These are phyloP conservation scores for Mallotus nudiflorus DNA, from an alignment of 345 rosid genomes.

Conservation along the genomic window DNA sequence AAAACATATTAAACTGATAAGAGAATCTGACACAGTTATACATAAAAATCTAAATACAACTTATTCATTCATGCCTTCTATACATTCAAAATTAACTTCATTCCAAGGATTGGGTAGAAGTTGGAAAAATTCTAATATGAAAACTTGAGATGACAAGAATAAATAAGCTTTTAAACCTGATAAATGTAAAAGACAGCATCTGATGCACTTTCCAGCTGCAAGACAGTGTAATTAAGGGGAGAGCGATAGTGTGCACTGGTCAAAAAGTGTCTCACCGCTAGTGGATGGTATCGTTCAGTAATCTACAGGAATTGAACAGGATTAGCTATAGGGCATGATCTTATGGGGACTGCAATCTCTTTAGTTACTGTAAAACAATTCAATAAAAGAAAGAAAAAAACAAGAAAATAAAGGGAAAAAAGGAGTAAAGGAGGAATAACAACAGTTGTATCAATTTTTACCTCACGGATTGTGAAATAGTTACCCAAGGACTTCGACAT, in stretches of 20 bases:
- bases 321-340: conserved; percentile 4
- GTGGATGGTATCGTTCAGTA: conserved; percentile 65
- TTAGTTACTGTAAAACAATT: not conserved
- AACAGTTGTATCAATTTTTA: conserved; percentile 14
- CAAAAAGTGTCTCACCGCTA: conserved; percentile 82
- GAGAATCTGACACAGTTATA: not conserved
- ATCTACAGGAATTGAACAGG: conserved; percentile 43
- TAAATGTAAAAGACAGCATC: conserved; percentile 73
- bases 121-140: not conserved
- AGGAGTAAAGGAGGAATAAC: not conserved
- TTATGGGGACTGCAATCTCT: not conserved
- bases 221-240: conserved; percentile 62
- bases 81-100: not conserved
- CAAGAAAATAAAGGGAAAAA: not conserved
- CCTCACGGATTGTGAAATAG: conserved; percentile 71
- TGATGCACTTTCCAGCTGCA: conserved; percentile 74
- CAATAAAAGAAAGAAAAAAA: not conserved
- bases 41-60: not conserved
- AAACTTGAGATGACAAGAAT: not conserved
- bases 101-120: not conserved
- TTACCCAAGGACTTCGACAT: conserved; percentile 83
- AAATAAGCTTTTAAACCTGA: conserved; percentile 54
- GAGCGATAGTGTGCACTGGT: conserved; percentile 84
- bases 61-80: not conserved
- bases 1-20: not conserved